Conservation (phyloP, 2,329 filamentous ascomycete genomes). For the Arthrobotrys sinensis region DNA sequence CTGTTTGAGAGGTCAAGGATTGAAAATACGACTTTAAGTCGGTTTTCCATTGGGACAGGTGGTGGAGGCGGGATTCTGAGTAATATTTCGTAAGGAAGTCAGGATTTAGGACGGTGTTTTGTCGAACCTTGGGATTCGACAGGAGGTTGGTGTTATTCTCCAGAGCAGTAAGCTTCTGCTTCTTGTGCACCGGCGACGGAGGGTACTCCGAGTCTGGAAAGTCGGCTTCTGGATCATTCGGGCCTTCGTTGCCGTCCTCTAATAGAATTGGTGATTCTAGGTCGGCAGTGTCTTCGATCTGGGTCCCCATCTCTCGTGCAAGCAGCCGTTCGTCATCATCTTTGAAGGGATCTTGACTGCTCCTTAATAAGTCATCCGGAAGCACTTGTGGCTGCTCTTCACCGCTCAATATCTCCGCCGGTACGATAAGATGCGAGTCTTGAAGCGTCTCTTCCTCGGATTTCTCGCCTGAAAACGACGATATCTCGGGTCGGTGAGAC, state of each 20-base stretch:
- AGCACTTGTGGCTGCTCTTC: conserved; percentile 19
- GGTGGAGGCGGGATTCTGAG: conserved; percentile 92
- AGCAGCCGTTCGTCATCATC: conserved; percentile 53
- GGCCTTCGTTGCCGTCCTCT: conserved; percentile 11
- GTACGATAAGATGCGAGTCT: conserved; percentile 47
- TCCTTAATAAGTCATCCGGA: conserved; percentile 36
- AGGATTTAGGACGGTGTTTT: conserved; percentile 91
- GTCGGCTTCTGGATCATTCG: conserved; percentile 13
- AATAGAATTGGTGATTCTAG: conserved; percentile 22
- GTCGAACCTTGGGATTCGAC: conserved; percentile 85
- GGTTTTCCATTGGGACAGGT: conserved; percentile 83
- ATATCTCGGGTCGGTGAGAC: conserved; percentile 1
- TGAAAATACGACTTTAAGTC: conserved; percentile 92
- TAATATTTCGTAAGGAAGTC: conserved; percentile 96
- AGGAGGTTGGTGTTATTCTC: conserved; percentile 91
- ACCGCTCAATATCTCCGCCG: conserved; percentile 28
- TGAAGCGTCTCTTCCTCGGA: conserved; percentile 48
- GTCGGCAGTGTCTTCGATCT: conserved; percentile 29
- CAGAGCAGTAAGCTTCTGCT: conserved; percentile 80
- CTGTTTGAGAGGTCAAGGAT: conserved; percentile 74
- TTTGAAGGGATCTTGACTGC: conserved; percentile 58
- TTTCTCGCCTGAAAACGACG: conserved; percentile 5
- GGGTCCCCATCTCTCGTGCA: conserved; percentile 34
- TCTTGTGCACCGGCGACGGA: conserved; percentile 63
- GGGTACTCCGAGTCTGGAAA: conserved; percentile 25